These are phyloP conservation scores for Berberis vulgaris DNA, from an alignment of 164 flowering plant genomes.

Conservation along the genomic window DNA sequence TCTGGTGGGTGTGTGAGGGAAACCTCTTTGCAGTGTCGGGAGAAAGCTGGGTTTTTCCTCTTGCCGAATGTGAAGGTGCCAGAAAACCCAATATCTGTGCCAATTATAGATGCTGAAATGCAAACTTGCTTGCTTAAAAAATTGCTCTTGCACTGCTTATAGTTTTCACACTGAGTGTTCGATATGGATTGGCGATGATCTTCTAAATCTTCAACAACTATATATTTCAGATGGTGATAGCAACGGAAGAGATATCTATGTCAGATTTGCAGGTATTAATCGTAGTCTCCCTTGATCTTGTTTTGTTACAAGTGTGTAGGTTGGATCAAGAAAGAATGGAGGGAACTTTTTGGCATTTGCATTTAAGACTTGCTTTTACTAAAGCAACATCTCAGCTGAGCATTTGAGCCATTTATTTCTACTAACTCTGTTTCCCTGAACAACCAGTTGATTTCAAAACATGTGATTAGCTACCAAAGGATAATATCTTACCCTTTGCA, in stretches of 20 bases:
- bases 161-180: slow-evolving; percentile 13
- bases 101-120: slow-evolving; percentile 9
- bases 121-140: slow-evolving; percentile 14
- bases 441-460: no score
- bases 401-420: no score
- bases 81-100: not conserved
- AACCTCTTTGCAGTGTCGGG: slow-evolving; percentile 5
- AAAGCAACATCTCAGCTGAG: no score
- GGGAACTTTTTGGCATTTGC: no score
- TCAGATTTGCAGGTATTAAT: slow-evolving; percentile 9
- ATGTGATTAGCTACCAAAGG: no score
- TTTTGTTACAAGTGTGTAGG: no score
- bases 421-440: no score
- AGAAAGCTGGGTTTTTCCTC: slow-evolving; percentile 2
- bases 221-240: slow-evolving; percentile 6
- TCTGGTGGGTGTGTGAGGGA: no score
- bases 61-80: slow-evolving; percentile 9
- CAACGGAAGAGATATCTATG: slow-evolving; percentile 6
- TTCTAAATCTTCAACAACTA: slow-evolving; percentile 5
- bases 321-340: no score
- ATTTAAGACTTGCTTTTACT: no score
- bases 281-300: no score
- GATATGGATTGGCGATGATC: slow-evolving; percentile 16
- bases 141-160: slow-evolving; percentile 27
- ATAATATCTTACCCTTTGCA: no score